Evolutionary conservation across 1,284 basidiomycete species (phyloP).

Genomic region (Malassezia globosa): DNA sequence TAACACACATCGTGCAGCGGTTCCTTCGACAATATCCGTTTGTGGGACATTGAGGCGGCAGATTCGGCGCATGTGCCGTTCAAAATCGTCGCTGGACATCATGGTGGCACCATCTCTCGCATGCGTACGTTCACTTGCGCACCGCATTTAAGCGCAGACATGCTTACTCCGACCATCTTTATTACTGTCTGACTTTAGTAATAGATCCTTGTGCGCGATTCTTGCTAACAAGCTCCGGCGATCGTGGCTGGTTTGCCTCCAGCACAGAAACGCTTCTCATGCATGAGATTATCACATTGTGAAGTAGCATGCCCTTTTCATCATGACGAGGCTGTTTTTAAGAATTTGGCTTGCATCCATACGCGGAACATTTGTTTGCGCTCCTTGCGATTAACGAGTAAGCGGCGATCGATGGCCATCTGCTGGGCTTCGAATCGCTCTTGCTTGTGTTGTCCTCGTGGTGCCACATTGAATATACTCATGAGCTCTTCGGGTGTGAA

Average conservation of each 20-base stretch:
- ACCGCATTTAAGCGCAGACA: no score
- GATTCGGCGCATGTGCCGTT: slow-evolving; percentile 55
- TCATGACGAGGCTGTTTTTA: neutral
- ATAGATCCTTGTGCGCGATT: slow-evolving; percentile 75
- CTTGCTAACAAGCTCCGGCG: slow-evolving; percentile 80
- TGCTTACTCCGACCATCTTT: neutral
- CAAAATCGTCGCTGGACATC: slow-evolving; percentile 91
- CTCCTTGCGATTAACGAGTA: slow-evolving; percentile 44
- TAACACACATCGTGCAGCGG: slow-evolving; percentile 53
- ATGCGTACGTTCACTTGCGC: slow-evolving; percentile 68
- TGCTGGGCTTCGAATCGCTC: slow-evolving; percentile 35
- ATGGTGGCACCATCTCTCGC: slow-evolving; percentile 80
- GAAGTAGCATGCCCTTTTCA: no score
- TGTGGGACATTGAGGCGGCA: slow-evolving; percentile 73
- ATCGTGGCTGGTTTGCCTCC: slow-evolving; percentile 67
- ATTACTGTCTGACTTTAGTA: no score
- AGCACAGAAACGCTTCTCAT: slow-evolving; percentile 39
- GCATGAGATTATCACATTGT: slow-evolving; percentile 27
- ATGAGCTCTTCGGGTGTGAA: slow-evolving; percentile 36
- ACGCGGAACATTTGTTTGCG: slow-evolving; percentile 41
- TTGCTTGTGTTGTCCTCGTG: slow-evolving; percentile 2
- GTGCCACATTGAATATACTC: slow-evolving; percentile 31
- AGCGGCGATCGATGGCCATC: slow-evolving; percentile 39
- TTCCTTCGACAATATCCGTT: slow-evolving; percentile 78
- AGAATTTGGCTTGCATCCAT: slow-evolving; percentile 43